Conservation (phyloP, 805 yeast species). For the Metschnikowia lochheadii region DNA sequence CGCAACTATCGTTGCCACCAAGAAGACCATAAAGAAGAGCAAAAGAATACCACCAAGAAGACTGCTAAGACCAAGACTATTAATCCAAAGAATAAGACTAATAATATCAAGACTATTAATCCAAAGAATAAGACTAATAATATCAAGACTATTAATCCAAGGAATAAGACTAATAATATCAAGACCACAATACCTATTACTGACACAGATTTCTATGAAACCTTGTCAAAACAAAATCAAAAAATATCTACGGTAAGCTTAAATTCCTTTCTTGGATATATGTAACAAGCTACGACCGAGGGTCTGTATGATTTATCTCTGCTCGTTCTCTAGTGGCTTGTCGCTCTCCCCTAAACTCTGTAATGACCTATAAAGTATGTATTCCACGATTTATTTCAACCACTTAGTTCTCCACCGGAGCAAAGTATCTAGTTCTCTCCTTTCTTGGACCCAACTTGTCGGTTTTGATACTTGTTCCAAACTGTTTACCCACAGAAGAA, state of each 20-base stretch:
- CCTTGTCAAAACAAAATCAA: no score
- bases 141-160: no score
- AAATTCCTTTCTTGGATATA: background rate
- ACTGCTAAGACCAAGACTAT: background rate
- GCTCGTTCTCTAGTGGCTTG: background rate
- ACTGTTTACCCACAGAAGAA: constrained; percentile 38
- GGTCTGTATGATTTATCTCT: constrained; percentile 13
- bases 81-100: no score
- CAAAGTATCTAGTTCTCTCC: constrained; percentile 38
- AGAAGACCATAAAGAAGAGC: no score
- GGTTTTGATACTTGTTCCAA: constrained; percentile 43
- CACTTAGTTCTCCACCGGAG: constrained; percentile 30
- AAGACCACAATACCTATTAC: no score
- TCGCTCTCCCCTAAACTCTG: background rate
- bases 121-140: no score
- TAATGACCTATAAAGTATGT: background rate
- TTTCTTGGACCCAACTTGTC: constrained; percentile 43
- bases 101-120: no score
- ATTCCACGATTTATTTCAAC: background rate
- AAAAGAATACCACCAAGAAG: no score
- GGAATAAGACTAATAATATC: background rate
- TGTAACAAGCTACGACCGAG: constrained; percentile 1
- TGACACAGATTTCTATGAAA: background rate
- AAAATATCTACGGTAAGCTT: background rate
- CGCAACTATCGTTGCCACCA: no score